Base-by-base conservation (phyloP, 2,329 filamentous ascomycete genomes). In the Colletotrichum sp. region DNA sequence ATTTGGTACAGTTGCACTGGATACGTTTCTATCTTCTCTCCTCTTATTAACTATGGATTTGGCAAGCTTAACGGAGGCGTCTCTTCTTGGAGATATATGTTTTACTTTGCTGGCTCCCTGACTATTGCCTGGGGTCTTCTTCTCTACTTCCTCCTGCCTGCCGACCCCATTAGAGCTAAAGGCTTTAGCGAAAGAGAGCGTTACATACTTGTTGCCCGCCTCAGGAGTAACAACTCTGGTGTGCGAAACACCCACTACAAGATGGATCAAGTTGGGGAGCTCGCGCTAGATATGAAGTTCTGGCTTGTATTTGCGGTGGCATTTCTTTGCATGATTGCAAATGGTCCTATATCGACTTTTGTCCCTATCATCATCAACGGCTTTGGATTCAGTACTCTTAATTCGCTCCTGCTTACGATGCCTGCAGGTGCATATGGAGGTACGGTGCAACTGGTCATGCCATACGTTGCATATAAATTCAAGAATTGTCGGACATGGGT, bases 201-300 rank as follows among this genome's bases (percentile, higher is more conserved):
- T 36, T 81, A 80, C 7, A 79, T 84, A 26, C 59, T 82, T 1
- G 78, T 83, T 4, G 80, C 81, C 0, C 75, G 82, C 4, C 75
- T 83, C 7, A 79, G 81, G 30, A 79, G 74, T 3, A 85, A 84
- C 52, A 83, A 85, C 36, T 85, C 87, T 57, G 84, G 80, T 7
- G 82, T 86, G 0, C 81, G 84, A 21, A 88, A 88, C 75, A 86
- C 83, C 2, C 84, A 86, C 60, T 87, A 86, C 80, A 89, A 89
- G 75, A 78, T 80, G n/a, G 78, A 79, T 4, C 88, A 89, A 71
- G 81, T 87, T 21, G 78, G 78, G 34, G 87, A 88, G 71, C 79
- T 81, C 7, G 34, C 81, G 8, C 57, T 81, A 2, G 83, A 83
- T 18, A 18, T 81, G 61, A 85, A 85, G 68, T 85, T 86, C 77